Base-by-base conservation (phyloP, 371 early-diverging fungal genomes). In the Mortierella sp. region DNA sequence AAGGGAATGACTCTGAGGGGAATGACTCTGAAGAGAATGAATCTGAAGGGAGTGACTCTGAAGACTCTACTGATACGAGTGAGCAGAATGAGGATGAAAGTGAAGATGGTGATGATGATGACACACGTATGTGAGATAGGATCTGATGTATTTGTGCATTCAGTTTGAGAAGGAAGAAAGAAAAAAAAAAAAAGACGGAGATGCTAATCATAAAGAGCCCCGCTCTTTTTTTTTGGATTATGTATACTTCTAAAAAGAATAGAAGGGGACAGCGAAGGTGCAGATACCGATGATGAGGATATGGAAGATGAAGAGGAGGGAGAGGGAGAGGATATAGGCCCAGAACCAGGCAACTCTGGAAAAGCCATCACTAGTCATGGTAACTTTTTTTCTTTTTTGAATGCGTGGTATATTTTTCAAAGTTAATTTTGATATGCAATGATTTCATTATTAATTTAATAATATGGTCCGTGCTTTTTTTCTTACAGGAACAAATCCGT, bases 321-420 rank as follows among this genome's bases (percentile, higher is more conserved):
- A 2, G 22, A 45, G 17, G 66, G 7, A 6, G 23, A 37, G 1
- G 60, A 67, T 51, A 17, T 6, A 47, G 17, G 6, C 47, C 12
- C 42, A 8, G 49, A 26, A 17, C 45, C 51, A n/a, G 61, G 45
- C 17, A 58, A 35, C 15, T 64, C 68, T 42, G 64, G 54, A 15
- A 62, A 49, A 40, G 51, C 62, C 19, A 23, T 59, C 2, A 22
- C 56, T 35, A 32, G 58, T 1, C 59, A 66, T 23, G 58, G 66
- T 71, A 71, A 58, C 26, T 19, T 22, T 7, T 3, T 53, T 42
- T n/a, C n/a, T n/a, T n/a, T n/a, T n/a, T n/a, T n/a, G n/a, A n/a
- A n/a, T n/a, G n/a, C n/a, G 29, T 43, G 22, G 17, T 40, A 32
- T 40, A 8, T 56, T 35, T 26, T 42, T 3, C 47, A n/a, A 19